A percentile compares a stretch with the other conserved stretches of the same genome.
phyloP scores from a whole-genome alignment of 768 basidiomycete genomes.

The Trametes sanguinea region DNA sequence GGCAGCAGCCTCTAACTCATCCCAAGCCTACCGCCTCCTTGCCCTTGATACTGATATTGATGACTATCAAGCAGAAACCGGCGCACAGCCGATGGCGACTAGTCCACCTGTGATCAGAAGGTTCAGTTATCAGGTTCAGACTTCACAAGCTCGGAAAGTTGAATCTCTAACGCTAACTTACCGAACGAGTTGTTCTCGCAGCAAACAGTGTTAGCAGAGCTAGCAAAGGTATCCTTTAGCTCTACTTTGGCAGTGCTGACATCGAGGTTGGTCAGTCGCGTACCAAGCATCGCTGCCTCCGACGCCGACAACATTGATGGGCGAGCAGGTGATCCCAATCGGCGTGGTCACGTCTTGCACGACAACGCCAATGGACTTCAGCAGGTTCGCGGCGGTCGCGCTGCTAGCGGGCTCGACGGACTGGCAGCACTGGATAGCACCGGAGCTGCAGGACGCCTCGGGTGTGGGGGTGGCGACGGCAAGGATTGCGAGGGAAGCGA shows the following conservation, averaged over 20 bases:
- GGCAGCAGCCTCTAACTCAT: too few relatives aligned
- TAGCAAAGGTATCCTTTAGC: not conserved
- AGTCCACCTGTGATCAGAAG: too few relatives aligned
- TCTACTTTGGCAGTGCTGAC: not conserved
- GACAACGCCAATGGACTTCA: slow-evolving; percentile 15
- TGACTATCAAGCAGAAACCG: too few relatives aligned
- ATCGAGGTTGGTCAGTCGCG: not conserved
- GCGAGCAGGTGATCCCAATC: slow-evolving; percentile 21
- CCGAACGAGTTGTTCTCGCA: slow-evolving; percentile 12
- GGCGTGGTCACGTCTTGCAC: slow-evolving; percentile 17
- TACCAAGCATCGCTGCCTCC: not conserved
- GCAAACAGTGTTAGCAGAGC: slow-evolving; percentile 9
- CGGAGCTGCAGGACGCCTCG: slow-evolving; percentile 3
- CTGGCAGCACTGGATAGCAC: slow-evolving; percentile 5
- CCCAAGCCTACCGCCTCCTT: too few relatives aligned
- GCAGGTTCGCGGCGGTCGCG: not conserved
- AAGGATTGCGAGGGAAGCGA: too few relatives aligned
- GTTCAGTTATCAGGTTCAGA: too few relatives aligned
- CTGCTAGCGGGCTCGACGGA: not conserved
- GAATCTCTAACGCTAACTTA: not conserved
- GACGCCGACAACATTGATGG: slow-evolving; percentile 17
- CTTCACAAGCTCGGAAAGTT: too few relatives aligned
- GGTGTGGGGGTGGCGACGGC: too few relatives aligned
- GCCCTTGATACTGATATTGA: too few relatives aligned
- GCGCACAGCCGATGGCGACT: too few relatives aligned